Base-by-base conservation (phyloP, 805 yeast species). In the Candida koratica region DNA sequence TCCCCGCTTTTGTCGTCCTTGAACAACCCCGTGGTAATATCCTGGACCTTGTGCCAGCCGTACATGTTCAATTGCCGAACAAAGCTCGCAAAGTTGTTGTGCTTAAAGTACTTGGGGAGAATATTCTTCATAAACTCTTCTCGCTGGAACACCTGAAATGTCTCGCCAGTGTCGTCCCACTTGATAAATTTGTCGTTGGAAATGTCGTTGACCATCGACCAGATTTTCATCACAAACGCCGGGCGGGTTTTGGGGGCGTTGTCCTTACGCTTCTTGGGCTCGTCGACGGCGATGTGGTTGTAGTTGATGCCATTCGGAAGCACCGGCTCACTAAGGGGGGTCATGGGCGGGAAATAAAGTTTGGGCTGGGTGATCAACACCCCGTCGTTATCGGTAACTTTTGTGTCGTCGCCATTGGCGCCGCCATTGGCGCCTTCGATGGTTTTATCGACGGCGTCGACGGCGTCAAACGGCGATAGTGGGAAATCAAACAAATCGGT, bases 31-130 rank as follows among this genome's bases (percentile, higher is more conserved):
- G 83, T 73, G 39, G 65, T 84, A 15, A 89, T 78, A 60, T 93
- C 97, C 60, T 93, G 98, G 4, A 93, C 93, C 61, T 93, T 93
- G 65, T 89, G 97, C 96, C 97, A 93, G 8, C 98, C 98, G 56
- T 93, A 93, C 98, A 93, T 90, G 61, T 90, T 90, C 51, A 90
- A 70, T 56, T 90, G 98, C 43, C 98, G 75, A 14, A 90, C 97
- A 64, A 90, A 90, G 48, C 89, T 78, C 24, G 97, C 90, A 63
- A 90, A 93, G 63, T 93, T 93, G 39, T 87, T 77, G 61, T 93
- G 98, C 52, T 89, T 90, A 68, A 93, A 93, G 60, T 90, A 96
- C 34, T 80, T 77, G 11, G 97, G 98, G 43, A 93, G 63, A 17
- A 93, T 81, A 41, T 72, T 67, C 49, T 81, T 84, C 73, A 88